Evolutionary conservation across 2,329 filamentous ascomycete genomes (phyloP), one percentile per base, ranked within the genome.

Genomic region (Sclerotinia nivalis): DNA sequence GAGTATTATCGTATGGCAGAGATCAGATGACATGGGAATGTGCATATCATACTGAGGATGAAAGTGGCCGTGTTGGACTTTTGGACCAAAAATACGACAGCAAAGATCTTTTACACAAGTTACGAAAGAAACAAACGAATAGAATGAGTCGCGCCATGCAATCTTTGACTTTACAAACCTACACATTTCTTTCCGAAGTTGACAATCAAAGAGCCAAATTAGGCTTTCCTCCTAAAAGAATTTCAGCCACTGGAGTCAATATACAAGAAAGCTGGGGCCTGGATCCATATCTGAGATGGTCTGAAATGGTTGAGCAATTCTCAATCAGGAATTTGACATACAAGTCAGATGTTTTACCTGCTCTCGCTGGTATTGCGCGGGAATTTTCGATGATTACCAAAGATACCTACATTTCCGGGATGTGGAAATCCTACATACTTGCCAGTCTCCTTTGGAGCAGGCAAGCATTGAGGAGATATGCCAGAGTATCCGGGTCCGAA

Each of bases 51-150:
- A 58, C 55, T 8, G 31, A 60, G 34, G 64, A 65, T 34, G 70
- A 71, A 50, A 67, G 70, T 62, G 70, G 70, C 8, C 68, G 68
- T 22, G 62, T 60, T 40, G 60, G 54, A 8, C 10, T 71, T 28
- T 31, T 71, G 49, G 70, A 70, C 43, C 70, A 71, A n/a, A 55
- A 67, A 9, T 71, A 67, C 31, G 70, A 70, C 47, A 70, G 68
- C 50, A 71, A 71, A 52, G 70, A 71, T 60, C 55, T 71, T 10
- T 28, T 71, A 12, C 68, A 71, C 56, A 70, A 66, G 31, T 22
- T 50, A 40, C 60, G 68, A 18, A 71, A 71, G 47, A 70, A 50
- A 40, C 55, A 64, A 54, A 50, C 25, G 1, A 71, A 45, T 6
- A 66, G n/a, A 55, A 40, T 34, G 7, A 55, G 56, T 64, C 56